Percentiles rank a stretch among this genome's conserved stretches.
phyloP scores from a whole-genome alignment of 257 asterid species.

The Capsicum chinense region DNA sequence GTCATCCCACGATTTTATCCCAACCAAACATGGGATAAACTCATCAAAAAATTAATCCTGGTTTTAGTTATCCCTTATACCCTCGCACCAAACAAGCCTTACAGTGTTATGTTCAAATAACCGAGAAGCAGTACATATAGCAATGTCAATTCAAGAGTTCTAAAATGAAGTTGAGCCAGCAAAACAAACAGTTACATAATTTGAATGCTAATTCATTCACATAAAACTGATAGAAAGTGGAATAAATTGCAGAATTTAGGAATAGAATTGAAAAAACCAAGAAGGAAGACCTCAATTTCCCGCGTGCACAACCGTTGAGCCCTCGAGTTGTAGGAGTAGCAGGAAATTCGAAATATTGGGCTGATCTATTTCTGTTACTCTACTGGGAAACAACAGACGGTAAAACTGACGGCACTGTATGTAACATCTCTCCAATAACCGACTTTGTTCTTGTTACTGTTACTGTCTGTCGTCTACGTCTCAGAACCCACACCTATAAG shows the following conservation, averaged over 20 bases:
- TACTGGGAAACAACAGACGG: background rate
- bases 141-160: background rate
- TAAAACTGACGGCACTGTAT: background rate
- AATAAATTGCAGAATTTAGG: background rate
- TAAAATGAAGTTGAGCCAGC: background rate
- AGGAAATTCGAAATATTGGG: background rate
- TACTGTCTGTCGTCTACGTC: background rate
- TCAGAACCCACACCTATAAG: background rate
- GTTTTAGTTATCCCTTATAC: no score
- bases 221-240: background rate
- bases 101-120: background rate
- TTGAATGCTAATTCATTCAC: background rate
- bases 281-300: constrained; percentile 1
- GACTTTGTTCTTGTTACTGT: no score
- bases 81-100: no score
- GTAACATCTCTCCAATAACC: no score
- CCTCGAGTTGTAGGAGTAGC: background rate
- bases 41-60: no score
- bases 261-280: background rate
- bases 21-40: no score
- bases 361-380: background rate
- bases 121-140: background rate
- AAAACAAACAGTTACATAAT: background rate
- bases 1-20: no score
- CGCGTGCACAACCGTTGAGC: background rate